Evolutionary conservation across 495 filamentous ascomycete genomes (phyloP), one percentile per base, ranked within the genome.

Genomic region (Penicillium atrosanguineum): DNA sequence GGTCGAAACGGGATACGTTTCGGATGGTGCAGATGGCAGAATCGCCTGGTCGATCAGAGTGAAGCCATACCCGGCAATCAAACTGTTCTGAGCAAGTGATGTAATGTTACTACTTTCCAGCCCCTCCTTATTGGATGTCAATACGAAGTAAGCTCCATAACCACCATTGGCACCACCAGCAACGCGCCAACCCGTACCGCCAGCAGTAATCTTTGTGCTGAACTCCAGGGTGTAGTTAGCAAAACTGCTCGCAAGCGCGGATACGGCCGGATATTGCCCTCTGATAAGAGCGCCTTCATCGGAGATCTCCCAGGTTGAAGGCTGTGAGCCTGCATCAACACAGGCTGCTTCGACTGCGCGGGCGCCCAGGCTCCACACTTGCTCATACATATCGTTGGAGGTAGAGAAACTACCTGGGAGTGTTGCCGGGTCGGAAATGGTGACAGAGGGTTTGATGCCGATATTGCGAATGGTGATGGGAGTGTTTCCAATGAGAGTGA

Each of bases 141-240:
- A 44, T 7, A 57, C 8, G 7, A 57, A 44, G n/a, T 46, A 29
- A 36, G 48, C 20, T 5, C 44, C 54, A 40, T 20, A 44, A 39
- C 34, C 43, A 7, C 31, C 29, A 28, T 28, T 28, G 8, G 46
- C 6, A 20, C 40, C 40, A 8, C 29, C 36, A 14, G 58, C 58
- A 36, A 61, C 47, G 21, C 52, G 42, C 62, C 62, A 64, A 6
- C 62, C 62, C 6, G 62, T 64, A 3, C 62, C 62, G 18, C 62
- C 62, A 1, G 47, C 44, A 14, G 50, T 29, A 15, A 64, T 64
- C 43, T 61, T 61, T 0, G 58, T 55, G 7, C 31, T 34, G 31
- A 64, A 64, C 4, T 46, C 36, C 52, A 64, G 36, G 14, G 58
- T 64, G 34, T 64, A 64, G 34, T 64, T 58, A 4, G 46, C 41